Base-by-base conservation (phyloP, 192 early-diverging fungal genomes). In the Mortierella alpina region DNA sequence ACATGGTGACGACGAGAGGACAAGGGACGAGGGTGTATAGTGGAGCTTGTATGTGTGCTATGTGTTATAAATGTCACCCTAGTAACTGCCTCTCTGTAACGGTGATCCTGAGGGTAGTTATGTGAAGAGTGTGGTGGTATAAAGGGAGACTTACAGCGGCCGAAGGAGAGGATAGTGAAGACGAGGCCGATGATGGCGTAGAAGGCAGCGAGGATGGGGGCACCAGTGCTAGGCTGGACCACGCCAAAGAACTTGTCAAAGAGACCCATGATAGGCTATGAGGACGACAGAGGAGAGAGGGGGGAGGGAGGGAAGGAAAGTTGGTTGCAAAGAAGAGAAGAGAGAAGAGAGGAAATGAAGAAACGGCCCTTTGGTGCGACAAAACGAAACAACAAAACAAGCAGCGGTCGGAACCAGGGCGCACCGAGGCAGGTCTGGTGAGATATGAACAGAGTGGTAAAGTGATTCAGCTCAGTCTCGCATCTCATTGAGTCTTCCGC, bases 221-320 rank as follows among this genome's bases (percentile, higher is more conserved):
- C 49, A 40, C 75, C 75, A 14, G 46, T 53, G 15, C 58, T 44
- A 8, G 75, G 50, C 39, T 42, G 17, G 23, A 77, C 65, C 6
- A 77, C 40, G 20, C 75, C 75, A 42, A 77, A 77, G 75, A 77
- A 77, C 62, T 77, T 77, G 62, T 70, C 62, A 65, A 77, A 64
- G 56, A 65, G 7, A 66, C 55, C 55, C 75, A 77, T 77, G 4
- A 17, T 40, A 15, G 23, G 12, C 0, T 4, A 46, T 17, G 44
- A 17, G 11, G 17, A 39, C 41, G 14, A 53, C 2, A 3, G 8
- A 14, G 17, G 7, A 11, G 17, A 4, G 23, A n/a, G 58, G 41
- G 62, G 23, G 31, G n/a, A 17, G n/a, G 12, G 74, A 20, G 17
- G 23, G 45, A 7, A 54, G 46, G 23, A 18, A 15, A 52, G 31